Percentiles rank a stretch among this genome's conserved stretches.
phyloP scores from a whole-genome alignment of 805 yeast species.

The Candida ulmi region DNA sequence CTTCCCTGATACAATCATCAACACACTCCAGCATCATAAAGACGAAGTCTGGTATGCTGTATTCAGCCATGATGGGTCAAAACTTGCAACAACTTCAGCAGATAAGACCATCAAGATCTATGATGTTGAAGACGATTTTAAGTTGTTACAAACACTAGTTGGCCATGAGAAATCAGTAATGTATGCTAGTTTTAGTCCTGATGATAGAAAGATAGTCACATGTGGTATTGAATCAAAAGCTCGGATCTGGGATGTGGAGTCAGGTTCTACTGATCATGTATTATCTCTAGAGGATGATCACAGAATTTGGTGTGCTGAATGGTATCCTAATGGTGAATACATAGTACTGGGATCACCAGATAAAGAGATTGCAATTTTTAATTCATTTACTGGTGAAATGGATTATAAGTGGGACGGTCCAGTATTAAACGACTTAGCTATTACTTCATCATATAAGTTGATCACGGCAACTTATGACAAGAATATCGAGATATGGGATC shows the following conservation, averaged over 20 bases:
- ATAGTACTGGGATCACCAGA: conserved; percentile 78
- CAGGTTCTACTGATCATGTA: conserved; percentile 26
- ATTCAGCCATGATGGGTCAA: conserved; percentile 73
- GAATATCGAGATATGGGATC: conserved; percentile 54
- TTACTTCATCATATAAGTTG: conserved; percentile 60
- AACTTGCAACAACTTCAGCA: conserved; percentile 70
- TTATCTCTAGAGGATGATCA: conserved; percentile 20
- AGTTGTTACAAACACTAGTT: conserved; percentile 29
- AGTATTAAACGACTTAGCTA: conserved; percentile 63
- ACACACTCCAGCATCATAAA: conserved; percentile 45
- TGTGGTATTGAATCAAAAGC: conserved; percentile 70
- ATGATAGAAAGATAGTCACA: conserved; percentile 59
- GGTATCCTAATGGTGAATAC: conserved; percentile 51
- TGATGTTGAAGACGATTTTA: conserved; percentile 48
- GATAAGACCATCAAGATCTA: conserved; percentile 63
- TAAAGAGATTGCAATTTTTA: conserved; percentile 49
- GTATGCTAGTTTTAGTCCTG: conserved; percentile 71
- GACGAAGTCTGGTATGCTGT: conserved; percentile 83
- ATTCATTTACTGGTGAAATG: conserved; percentile 25
- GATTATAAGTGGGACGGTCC: conserved; percentile 28
- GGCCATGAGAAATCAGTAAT: conserved; percentile 52
- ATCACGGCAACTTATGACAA: conserved; percentile 62
- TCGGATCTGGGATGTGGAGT: conserved; percentile 58
- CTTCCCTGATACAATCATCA: conserved; percentile 45
- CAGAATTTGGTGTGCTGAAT: conserved; percentile 57